These are phyloP conservation scores for Cutaneotrichosporon sp. DNA, from an alignment of 1,284 basidiomycete genomes.

Conservation along the genomic window DNA sequence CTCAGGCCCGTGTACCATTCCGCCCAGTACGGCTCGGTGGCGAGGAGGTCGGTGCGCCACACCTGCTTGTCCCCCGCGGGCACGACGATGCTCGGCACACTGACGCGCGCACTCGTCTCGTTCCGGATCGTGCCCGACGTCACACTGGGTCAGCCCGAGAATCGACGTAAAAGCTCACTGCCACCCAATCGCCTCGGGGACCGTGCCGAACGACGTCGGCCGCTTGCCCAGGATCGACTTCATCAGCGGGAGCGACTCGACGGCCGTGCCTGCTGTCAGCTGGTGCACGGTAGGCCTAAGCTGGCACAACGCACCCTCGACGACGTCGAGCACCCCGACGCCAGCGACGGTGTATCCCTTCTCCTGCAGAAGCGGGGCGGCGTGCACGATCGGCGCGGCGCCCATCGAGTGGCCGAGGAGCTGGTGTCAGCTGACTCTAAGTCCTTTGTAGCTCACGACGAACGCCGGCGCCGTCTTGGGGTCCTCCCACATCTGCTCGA, in stretches of 20 bases:
- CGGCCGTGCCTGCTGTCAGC: constrained; percentile 71
- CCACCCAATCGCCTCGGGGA: constrained; percentile 89
- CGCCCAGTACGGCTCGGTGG: constrained; percentile 89
- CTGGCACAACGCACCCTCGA: constrained; percentile 77
- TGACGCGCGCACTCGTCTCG: constrained; percentile 73
- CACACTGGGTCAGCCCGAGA: constrained; percentile 61
- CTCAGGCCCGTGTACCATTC: constrained; percentile 91
- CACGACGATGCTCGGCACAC: constrained; percentile 73
- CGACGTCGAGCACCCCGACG: constrained; percentile 89
- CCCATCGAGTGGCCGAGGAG: constrained; percentile 90
- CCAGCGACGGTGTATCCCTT: constrained; percentile 73
- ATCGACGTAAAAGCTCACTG: constrained; percentile 72
- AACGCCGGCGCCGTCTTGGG: constrained; percentile 66
- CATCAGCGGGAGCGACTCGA: constrained; percentile 91
- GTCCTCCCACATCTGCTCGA: constrained; percentile 70
- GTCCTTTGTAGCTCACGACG: constrained; percentile 59
- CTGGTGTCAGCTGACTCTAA: constrained; percentile 56
- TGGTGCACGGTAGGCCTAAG: too few species aligned
- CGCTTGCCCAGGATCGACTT: constrained; percentile 78
- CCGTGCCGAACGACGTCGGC: constrained; percentile 77
- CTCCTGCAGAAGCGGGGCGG: constrained; percentile 66
- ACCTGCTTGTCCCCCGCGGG: constrained; percentile 54
- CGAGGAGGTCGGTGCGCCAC: constrained; percentile 83
- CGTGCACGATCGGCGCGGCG: constrained; percentile 77
- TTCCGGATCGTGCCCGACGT: constrained; percentile 78